Evolutionary conservation across 2,329 filamentous ascomycete genomes (phyloP).

Genomic region (Claviceps purpurea): DNA sequence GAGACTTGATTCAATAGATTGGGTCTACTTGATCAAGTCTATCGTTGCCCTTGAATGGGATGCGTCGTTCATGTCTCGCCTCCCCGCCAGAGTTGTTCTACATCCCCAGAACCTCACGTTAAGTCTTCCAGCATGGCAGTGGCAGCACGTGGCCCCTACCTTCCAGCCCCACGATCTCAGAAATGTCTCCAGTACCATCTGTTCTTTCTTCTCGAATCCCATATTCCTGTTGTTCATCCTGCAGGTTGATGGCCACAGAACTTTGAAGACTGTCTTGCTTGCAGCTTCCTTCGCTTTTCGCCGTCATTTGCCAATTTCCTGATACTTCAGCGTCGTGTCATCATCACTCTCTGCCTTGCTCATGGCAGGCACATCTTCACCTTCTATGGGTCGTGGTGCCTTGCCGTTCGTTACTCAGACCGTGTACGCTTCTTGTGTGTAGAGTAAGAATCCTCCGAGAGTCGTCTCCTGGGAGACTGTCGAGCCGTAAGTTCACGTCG

Average conservation of each 20-base stretch:
- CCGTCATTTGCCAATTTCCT: conserved; percentile 16
- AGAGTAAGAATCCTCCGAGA: conserved; percentile 73
- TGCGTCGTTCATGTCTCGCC: background rate
- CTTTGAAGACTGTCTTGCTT: conserved; percentile 40
- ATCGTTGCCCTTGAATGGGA: background rate
- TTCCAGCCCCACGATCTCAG: conserved; percentile 19
- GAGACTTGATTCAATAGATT: no score
- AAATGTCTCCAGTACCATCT: conserved; percentile 58
- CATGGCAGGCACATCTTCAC: conserved; percentile 37
- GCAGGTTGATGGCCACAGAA: conserved; percentile 49
- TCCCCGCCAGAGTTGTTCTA: no score
- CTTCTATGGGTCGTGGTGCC: conserved; percentile 22
- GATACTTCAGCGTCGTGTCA: conserved; percentile 22
- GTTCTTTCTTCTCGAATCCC: conserved; percentile 48
- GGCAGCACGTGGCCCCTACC: conserved; percentile 13
- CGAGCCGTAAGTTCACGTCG: conserved; percentile 87
- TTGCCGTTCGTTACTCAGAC: conserved; percentile 28
- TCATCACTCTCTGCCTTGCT: conserved; percentile 32
- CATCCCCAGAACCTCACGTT: background rate
- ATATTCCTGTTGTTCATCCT: conserved; percentile 43
- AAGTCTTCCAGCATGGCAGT: background rate
- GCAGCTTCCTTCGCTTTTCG: no score
- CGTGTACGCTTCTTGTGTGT: conserved; percentile 69
- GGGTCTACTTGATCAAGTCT: no score
- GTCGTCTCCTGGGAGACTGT: conserved; percentile 78